Evolutionary conservation across 1,284 basidiomycete species (phyloP), one percentile per base, ranked within the genome.

Genomic region (Ustilago loliicola): DNA sequence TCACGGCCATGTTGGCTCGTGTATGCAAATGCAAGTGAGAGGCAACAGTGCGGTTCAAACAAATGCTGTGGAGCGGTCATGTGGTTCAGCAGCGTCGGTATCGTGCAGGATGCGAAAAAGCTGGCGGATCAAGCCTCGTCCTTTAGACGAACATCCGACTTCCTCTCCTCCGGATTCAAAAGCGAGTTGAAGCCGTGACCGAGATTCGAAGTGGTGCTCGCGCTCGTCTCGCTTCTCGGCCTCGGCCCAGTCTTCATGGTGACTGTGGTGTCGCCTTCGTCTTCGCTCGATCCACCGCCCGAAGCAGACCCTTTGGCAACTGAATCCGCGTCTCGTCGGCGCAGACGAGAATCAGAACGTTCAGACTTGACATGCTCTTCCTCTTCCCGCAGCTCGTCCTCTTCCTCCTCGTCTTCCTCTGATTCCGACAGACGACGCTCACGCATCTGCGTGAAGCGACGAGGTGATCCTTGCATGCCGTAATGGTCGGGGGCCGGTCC

Each of bases 361-460:
- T 63, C 65, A 3, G 51, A 17, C 1, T 23, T 45, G n/a, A 42
- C 23, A 11, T 34, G 40, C 17, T 67, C 67, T 25, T 70, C 59
- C 23, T 66, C 67, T 36, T 75, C 51, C 36, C 51, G 64, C 52
- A 70, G 53, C 40, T 70, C 75, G n/a, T 77, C 71, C 42, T 66
- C 65, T 15, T 78, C 76, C 42, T 71, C 66, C 29, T 77, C 76
- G 10, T 73, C 76, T 9, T 34, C 67, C 8, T 68, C 70, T 23
- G 76, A 78, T 25, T 71, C 71, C 25, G 66, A 70, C 25, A 74
- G 59, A 21, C 65, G 71, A 30, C 68, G 66, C 5, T 73, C 72
- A 11, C 60, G 66, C 64, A 71, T 74, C 59, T 78, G 76, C 29
- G 61, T 70, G 34, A 77, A 77, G 17, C 63, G 66, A 50, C 64